Evolutionary conservation across 495 filamentous ascomycete genomes (phyloP).

Genomic region (Pyronema omphalodes): DNA sequence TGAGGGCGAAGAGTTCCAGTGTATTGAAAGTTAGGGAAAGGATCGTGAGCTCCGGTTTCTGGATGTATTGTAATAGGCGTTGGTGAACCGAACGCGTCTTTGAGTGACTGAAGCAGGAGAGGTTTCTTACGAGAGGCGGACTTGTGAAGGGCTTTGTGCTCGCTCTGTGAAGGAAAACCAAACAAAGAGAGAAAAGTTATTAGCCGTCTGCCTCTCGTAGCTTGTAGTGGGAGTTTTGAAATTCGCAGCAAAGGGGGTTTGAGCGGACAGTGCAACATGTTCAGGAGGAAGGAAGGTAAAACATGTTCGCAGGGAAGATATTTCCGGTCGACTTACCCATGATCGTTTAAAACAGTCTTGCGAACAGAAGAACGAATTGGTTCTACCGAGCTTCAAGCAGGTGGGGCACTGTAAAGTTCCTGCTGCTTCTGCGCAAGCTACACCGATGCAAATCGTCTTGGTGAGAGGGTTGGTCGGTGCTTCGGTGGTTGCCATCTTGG

Average conservation of each 20-base stretch:
- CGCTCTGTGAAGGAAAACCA: constrained; percentile 32
- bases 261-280: background rate
- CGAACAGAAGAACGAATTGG: constrained; percentile 79
- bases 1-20: constrained; percentile 67
- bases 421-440: constrained; percentile 67
- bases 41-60: constrained; percentile 76
- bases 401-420: constrained; percentile 80
- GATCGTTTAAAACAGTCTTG: constrained; percentile 98
- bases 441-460: constrained; percentile 57
- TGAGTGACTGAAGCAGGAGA: constrained; percentile 32
- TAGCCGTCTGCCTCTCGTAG: constrained; percentile 12
- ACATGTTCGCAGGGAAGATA: background rate
- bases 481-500: constrained; percentile 14
- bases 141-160: constrained; percentile 82
- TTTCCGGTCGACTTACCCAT: constrained; percentile 48
- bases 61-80: constrained; percentile 72
- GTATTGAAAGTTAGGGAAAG: constrained; percentile 70
- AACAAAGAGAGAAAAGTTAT: constrained; percentile 9
- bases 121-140: constrained; percentile 48
- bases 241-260: background rate
- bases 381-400: constrained; percentile 73
- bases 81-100: constrained; percentile 47
- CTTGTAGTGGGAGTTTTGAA: constrained; percentile 11
- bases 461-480: constrained; percentile 29
- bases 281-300: constrained; percentile 1